Conservation (phyloP, 306 rosid genomes). For the Cucurbita maxima region DNA sequence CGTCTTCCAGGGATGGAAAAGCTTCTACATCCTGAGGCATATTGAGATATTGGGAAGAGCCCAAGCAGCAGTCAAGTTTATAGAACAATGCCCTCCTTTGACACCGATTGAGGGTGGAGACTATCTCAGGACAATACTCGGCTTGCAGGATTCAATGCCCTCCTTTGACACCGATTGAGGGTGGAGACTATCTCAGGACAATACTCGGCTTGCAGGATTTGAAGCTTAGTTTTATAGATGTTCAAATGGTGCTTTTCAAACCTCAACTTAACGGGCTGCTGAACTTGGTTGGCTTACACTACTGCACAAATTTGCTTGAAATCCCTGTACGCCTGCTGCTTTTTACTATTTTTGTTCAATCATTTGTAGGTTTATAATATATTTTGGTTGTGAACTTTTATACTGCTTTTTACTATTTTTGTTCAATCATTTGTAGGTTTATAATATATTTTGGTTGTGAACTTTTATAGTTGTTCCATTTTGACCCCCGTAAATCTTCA, state of each 20-base stretch:
- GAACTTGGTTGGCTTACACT: conserved; percentile 68
- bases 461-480: neutral
- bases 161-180: conserved; percentile 36
- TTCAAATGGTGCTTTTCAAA: conserved; percentile 45
- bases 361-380: neutral
- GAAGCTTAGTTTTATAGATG: conserved; percentile 55
- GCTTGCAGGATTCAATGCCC: conserved; percentile 23
- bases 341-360: neutral
- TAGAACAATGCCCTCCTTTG: conserved; percentile 28
- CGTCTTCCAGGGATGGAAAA: conserved; percentile 50
- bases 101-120: conserved; percentile 53
- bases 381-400: neutral
- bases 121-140: conserved; percentile 38
- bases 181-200: conserved; percentile 46
- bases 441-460: neutral
- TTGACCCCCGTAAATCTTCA: neutral
- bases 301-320: conserved; percentile 35
- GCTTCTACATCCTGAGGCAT: conserved; percentile 48
- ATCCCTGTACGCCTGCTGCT: conserved; percentile 37
- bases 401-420: neutral
- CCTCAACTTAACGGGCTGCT: conserved; percentile 32
- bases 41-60: conserved; percentile 34
- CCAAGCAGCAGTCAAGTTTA: conserved; percentile 22
- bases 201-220: conserved; percentile 23
- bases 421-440: conserved; percentile 1